phyloP scores from a whole-genome alignment of 345 rosid species.

The Gossypium herbaceum region DNA sequence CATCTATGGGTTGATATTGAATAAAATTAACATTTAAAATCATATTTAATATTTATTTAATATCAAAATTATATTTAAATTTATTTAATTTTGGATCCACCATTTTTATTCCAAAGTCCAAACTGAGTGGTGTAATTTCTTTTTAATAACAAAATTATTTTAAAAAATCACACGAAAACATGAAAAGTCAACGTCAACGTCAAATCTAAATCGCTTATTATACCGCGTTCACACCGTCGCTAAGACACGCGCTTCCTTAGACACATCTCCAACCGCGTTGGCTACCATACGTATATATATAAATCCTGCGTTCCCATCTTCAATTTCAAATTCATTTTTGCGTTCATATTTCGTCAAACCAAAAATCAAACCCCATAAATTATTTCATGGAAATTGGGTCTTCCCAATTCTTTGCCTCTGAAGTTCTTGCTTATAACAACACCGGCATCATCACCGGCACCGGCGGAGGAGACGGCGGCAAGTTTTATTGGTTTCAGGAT shows the following conservation, averaged over 20 bases:
- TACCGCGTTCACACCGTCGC: slow-evolving; percentile 3
- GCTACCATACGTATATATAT: neutral
- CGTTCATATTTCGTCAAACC: neutral
- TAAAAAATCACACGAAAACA: neutral
- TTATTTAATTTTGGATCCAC: neutral
- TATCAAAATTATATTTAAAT: too few species aligned
- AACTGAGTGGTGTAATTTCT: neutral
- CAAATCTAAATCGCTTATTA: neutral
- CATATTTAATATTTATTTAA: too few species aligned
- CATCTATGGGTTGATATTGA: too few species aligned
- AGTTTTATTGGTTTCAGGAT: neutral
- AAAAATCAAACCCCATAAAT: neutral
- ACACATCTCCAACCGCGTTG: neutral
- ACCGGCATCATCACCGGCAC: too few species aligned
- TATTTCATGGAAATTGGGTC: neutral
- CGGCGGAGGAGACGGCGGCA: too few species aligned
- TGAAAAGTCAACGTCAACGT: neutral
- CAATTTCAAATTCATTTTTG: neutral
- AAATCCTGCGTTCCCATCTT: neutral
- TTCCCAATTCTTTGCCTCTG: neutral
- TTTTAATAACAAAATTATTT: neutral
- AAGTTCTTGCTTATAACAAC: neutral
- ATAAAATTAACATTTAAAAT: too few species aligned
- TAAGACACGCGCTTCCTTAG: neutral
- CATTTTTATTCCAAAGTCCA: neutral